Evolutionary conservation across 2,329 filamentous ascomycete species (phyloP), one percentile per base, ranked within the genome.

Genomic region (Xylaria sp.): DNA sequence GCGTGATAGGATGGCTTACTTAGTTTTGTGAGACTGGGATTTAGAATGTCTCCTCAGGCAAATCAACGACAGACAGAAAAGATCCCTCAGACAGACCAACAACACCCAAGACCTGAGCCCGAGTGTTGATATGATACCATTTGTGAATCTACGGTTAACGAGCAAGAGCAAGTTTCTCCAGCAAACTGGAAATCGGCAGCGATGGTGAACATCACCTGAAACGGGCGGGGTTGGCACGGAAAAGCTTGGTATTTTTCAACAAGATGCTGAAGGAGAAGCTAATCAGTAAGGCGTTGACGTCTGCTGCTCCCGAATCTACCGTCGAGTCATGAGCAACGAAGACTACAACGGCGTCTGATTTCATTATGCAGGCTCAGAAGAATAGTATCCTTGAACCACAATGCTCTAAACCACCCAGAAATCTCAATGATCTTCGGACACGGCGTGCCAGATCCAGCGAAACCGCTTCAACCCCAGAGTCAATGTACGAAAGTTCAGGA

Each of bases 131-230:
- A 53, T 17, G 22, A 29, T 31, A 36, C 50, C 7, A 17, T 25
- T n/a, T 9, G 17, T 13, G 17, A 38, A 31, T 6, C 3, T 7
- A 53, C 36, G 50, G 50, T 36, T n/a, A 33, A 27, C 20, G 31
- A 20, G 33, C 33, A 31, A 50, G 54, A 47, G 54, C 54, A 57
- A 31, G 25, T 11, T 25, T 20, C 53, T 36, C 17, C 38, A 31
- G 27, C 15, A 57, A 57, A 57, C 54, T 25, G 15, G 25, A 57
- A 17, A 57, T 57, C 54, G 39, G 9, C 54, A 27, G 36, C 54
- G 39, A 36, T 7, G 25, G 36, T 27, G 54, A 57, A 47, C 54
- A 4, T 11, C 10, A 31, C 11, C 15, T 17, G 20, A 59, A 50
- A n/a, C 44, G 56, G 22, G 31, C 10, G 29, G 44, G 44, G 22